Base-by-base conservation (phyloP, 169 alveolate genomes). In the Eimeria necatrix region DNA sequence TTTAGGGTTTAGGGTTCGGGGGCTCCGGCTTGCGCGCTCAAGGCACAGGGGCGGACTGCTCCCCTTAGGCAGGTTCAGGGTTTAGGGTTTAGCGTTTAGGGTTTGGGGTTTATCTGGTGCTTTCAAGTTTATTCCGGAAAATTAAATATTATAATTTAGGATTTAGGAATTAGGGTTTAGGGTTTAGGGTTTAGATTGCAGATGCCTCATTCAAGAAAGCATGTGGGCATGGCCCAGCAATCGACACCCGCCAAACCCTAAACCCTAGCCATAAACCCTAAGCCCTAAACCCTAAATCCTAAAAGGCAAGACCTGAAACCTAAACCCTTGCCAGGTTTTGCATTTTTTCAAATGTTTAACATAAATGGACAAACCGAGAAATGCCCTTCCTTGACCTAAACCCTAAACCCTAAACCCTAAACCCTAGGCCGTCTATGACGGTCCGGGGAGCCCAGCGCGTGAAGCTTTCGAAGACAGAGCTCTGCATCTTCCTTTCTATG, bases 391-490 rank as follows among this genome's bases (percentile, higher is more conserved):
- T 2, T 32, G 41, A 32, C 41, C 41, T 32, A 56, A 56, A 56
- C 68, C 68, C 68, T 56, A 56, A 56, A 56, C 68, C 68, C 68
- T 56, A 56, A 56, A 56, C 68, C 68, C 68, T 56, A 56, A 56
- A 14, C 20, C 20, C 20, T 56, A 56, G 68, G 41, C 41, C 41
- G 41, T 32, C 41, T 32, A 32, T 32, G 0, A 32, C 41, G 41
- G 41, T 2, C 0, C 41, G 41, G 41, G 41, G 41, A 32, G 41
- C 41, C 41, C 41, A 32, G 41, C 41, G 3, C 2, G 41, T 2
- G 41, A 32, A 32, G 41, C 41, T 32, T 32, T 32, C 41, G 41
- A 32, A 32, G 41, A 2, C 41, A 2, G 3, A 32, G 41, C 41
- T 0, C 41, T 32, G 41, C 41, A 32, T 32, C 41, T 32, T 32